Evolutionary conservation across 2,329 filamentous ascomycete genomes (phyloP), one percentile per base, ranked within the genome.

Genomic region (Paracorniculantispora psalliotae): DNA sequence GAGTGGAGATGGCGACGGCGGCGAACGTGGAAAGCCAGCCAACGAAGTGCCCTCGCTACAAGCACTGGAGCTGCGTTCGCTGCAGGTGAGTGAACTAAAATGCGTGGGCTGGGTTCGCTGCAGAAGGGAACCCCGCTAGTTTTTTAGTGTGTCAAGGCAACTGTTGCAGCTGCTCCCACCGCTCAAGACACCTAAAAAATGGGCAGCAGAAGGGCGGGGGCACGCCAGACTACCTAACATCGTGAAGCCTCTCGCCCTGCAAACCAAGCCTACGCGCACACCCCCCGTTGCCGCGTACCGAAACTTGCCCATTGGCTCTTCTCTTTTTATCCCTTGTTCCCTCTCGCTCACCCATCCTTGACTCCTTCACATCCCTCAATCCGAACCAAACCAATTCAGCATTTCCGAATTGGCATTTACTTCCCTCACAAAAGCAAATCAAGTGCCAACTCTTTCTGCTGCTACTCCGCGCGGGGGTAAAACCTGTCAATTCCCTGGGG

Each of bases 181-280:
- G 7, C 33, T 17, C 7, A 7, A 15, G 9, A 6, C 26, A 28
- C 30, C 35, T 4, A 30, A 26, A 37, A 21, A 48, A 41, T 21
- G 7, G 10, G 43, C 43, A 33, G 51, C n/a, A 49, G 48, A 33
- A 48, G 26, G 19, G 47, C 10, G 26, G 55, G 55, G 55, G 55
- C 26, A 58, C 21, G 55, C 55, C 28, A n/a, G 55, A 58, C 55
- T 58, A 58, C 55, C 55, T 58, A 37, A 58, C 26, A 51, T 51
- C 26, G 55, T 58, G 46, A 58, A 50, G 26, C 49, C 54, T 57
- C 33, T 41, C 9, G 19, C 28, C 49, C n/a, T 50, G 17, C 15
- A 15, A 53, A 44, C 19, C 33, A 26, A 6, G 9, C 44, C 33
- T n/a, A 35, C 4, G 19, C 37, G 26, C 54, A 35, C 44, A n/a